Conservation (phyloP, 2,329 filamentous ascomycete genomes). For the Calonectria multiphialidica region DNA sequence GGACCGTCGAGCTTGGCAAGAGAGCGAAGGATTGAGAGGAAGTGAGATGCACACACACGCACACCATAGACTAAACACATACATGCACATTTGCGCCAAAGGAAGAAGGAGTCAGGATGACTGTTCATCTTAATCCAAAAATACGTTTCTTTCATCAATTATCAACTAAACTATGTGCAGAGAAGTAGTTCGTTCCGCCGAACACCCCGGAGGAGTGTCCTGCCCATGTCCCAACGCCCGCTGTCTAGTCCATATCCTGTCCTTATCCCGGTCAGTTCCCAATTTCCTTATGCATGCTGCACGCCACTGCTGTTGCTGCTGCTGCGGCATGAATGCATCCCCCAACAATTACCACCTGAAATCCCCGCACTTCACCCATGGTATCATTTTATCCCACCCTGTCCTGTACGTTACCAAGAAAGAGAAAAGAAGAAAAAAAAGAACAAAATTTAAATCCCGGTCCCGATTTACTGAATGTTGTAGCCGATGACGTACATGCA, state of each 20-base stretch:
- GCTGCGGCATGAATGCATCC: background rate
- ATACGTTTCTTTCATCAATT: background rate
- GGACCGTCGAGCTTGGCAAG: background rate
- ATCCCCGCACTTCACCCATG: background rate
- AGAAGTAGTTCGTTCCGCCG: background rate
- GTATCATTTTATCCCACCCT: constrained; percentile 10
- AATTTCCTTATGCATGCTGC: background rate
- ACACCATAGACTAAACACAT: background rate
- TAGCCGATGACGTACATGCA: constrained; percentile 52
- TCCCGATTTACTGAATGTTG: constrained; percentile 16
- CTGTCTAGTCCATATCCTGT: background rate
- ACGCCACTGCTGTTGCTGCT: background rate
- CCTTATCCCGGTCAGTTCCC: background rate
- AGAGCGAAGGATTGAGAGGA: too few species aligned
- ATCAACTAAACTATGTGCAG: constrained; percentile 4
- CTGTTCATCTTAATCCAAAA: background rate
- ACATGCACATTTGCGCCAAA: background rate
- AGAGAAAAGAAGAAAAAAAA: background rate
- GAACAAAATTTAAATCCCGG: background rate
- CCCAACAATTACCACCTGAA: constrained; percentile 1
- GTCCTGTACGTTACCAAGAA: background rate
- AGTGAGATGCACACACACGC: background rate
- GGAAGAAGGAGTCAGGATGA: background rate
- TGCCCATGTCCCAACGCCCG: constrained; percentile 3
- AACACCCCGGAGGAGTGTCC: background rate